Conservation (phyloP, 1,284 basidiomycete species). For the Trametes polyzona region DNA sequence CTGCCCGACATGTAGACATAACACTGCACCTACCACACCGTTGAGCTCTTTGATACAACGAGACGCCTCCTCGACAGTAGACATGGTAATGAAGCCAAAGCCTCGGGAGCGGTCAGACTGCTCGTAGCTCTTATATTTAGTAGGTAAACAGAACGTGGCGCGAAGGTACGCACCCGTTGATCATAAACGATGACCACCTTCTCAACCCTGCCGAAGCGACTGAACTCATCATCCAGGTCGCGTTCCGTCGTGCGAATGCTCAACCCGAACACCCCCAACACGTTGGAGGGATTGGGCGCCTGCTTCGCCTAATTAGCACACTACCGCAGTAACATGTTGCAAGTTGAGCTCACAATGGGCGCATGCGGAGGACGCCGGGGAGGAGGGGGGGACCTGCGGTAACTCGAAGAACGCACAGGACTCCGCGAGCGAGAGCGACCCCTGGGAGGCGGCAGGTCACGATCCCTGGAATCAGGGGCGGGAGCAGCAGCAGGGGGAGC, state of each 20-base stretch:
- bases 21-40: slow-evolving; percentile 78
- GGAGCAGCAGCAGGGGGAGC: slow-evolving; percentile 48
- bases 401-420: slow-evolving; percentile 44
- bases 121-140: slow-evolving; percentile 11
- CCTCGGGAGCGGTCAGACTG: slow-evolving; percentile 96
- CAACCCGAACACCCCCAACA: slow-evolving; percentile 95
- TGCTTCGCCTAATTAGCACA: slow-evolving; percentile 52
- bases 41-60: slow-evolving; percentile 91
- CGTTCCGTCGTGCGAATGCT: slow-evolving; percentile 94
- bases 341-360: slow-evolving; percentile 62
- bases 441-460: slow-evolving; percentile 45
- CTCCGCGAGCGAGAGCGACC: slow-evolving; percentile 75
- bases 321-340: slow-evolving; percentile 12
- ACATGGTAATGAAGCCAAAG: slow-evolving; percentile 98
- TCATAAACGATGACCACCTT: slow-evolving; percentile 99
- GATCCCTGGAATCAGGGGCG: slow-evolving; percentile 49
- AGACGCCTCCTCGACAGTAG: slow-evolving; percentile 82
- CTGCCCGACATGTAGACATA: slow-evolving; percentile 16
- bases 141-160: slow-evolving; percentile 14
- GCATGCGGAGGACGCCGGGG: slow-evolving; percentile 68
- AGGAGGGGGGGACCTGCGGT: slow-evolving; percentile 46
- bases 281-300: slow-evolving; percentile 85
- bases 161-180: slow-evolving; percentile 74
- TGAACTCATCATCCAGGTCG: slow-evolving; percentile 94
- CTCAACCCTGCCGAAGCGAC: slow-evolving; percentile 86